Evolutionary conservation across 2,329 filamentous ascomycete species (phyloP), one percentile per base, ranked within the genome.

Genomic region (Didymella sp.): DNA sequence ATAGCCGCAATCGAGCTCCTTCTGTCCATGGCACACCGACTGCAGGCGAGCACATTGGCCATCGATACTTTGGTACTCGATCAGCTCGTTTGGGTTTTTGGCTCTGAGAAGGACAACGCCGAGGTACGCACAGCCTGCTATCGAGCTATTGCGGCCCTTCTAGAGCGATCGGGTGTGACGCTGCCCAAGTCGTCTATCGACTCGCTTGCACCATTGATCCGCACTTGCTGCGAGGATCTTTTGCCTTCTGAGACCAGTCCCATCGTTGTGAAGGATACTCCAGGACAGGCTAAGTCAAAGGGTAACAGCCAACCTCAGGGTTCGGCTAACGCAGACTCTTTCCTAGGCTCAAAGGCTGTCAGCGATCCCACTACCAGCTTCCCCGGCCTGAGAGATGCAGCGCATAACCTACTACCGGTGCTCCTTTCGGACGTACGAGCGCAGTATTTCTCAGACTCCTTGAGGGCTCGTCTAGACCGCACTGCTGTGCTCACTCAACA

Each of bases 391-490:
- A 75, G 81, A 43, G 68, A 74, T 11, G 82, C 88, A 9, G 90
- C 91, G 0, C 77, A 79, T 12, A 63, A 71, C 6, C 82, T 97
- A 15, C 81, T 97, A 12, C 80, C 85, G 4, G 67, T 80, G 5
- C 75, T 91, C 1, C 80, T 96, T 19, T 82, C 82, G 17, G 81
- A 82, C 55, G 76, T 95, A 3, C 87, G 89, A 1, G 85, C 89
- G 53, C 81, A 86, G 46, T 82, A 86, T 70, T 77, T 96, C 33
- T 84, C 89, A n/a, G 85, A 88, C 8, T 85, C 89, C 2, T 72
- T 91, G 19, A 88, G 94, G 49, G 85, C 87, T 11, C 85, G 91
- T 45, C 82, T 96, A 60, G 92, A 97, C 70, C 89, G 90, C 62
- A 91, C 90, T 2, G 89, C 91, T 19, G 89, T 96, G 53, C 78